Conservation (phyloP, 2,329 filamentous ascomycete species). For the Tolypocladium ophioglossoides region DNA sequence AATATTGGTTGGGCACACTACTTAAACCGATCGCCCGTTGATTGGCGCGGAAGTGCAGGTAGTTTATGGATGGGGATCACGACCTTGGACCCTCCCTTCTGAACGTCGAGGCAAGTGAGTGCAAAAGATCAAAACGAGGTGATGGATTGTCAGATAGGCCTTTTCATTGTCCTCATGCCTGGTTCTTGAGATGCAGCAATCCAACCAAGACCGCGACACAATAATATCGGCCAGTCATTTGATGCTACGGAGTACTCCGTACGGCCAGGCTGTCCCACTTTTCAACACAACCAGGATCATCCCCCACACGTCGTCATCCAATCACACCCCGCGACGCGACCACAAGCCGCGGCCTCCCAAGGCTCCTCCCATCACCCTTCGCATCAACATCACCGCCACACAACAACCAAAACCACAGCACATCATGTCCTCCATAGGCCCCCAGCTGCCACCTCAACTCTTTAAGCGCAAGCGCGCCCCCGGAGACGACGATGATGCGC, state of each 20-base stretch:
- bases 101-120: not conserved
- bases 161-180: too few species aligned
- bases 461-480: constrained; percentile 50
- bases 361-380: not conserved
- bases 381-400: not conserved
- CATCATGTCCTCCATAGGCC: constrained; percentile 59
- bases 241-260: too few species aligned
- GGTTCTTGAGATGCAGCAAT: too few species aligned
- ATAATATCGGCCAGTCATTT: too few species aligned
- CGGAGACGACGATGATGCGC: constrained; percentile 29
- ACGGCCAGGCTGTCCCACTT: too few species aligned
- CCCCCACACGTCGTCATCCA: not conserved
- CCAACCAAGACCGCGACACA: too few species aligned
- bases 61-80: not conserved
- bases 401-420: not conserved
- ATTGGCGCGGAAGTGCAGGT: too few species aligned
- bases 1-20: too few species aligned
- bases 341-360: not conserved
- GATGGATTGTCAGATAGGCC: too few species aligned
- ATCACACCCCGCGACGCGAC: not conserved
- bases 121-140: not conserved
- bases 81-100: not conserved
- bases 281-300: too few species aligned
- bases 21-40: too few species aligned
- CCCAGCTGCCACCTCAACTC: constrained; percentile 57